Conservation (phyloP, 2,329 filamentous ascomycete species). For the Davidsoniella neocaledoniae region DNA sequence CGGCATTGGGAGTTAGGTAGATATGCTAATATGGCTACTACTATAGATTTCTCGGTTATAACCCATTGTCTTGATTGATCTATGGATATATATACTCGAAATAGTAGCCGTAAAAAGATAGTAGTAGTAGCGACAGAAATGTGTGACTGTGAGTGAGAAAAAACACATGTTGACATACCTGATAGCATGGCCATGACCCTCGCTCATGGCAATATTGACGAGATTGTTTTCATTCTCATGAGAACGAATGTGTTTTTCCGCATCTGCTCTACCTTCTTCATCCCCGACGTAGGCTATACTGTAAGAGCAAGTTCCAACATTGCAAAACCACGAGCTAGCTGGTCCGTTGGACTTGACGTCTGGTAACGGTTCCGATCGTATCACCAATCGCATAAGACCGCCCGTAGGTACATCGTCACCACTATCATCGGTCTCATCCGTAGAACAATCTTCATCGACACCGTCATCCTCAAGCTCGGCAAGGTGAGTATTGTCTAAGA, state of each 20-base stretch:
- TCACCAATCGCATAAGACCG: slow-evolving; percentile 20
- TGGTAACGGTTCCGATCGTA: slow-evolving; percentile 33
- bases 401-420: not conserved
- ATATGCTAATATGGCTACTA: no score
- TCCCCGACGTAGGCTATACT: slow-evolving; percentile 18
- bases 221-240: slow-evolving; percentile 40
- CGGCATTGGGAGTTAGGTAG: no score
- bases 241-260: slow-evolving; percentile 34
- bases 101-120: no score
- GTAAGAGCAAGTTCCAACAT: slow-evolving; percentile 46
- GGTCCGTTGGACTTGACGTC: slow-evolving; percentile 34
- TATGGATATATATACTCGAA: no score
- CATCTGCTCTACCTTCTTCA: no score
- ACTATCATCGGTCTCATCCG: not conserved
- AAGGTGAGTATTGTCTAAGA: not conserved
- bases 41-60: no score
- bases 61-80: no score
- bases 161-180: slow-evolving; percentile 27
- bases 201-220: slow-evolving; percentile 36
- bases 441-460: not conserved
- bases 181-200: slow-evolving; percentile 38
- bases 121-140: no score
- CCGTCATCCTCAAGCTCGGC: not conserved
- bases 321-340: slow-evolving; percentile 49
- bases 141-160: no score